Conservation (phyloP, 148 eudicot genomes). For the Nepenthes gracilis region DNA sequence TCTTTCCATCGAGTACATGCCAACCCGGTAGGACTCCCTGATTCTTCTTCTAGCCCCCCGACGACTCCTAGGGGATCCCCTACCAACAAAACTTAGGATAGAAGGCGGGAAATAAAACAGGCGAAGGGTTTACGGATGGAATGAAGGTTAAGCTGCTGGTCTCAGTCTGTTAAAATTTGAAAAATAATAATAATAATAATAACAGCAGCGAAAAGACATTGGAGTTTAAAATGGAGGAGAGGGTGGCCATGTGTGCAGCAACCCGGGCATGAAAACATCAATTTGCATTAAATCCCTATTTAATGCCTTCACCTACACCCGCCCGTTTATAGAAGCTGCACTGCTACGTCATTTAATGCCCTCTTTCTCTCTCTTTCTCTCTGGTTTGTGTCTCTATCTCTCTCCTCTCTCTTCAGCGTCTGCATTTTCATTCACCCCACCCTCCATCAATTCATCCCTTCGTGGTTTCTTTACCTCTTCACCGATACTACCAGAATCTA, state of each 20-base stretch:
- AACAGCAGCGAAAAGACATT: no score
- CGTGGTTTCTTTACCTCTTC: conserved; percentile 8
- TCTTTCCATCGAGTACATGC: no score
- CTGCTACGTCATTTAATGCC: conserved; percentile 20
- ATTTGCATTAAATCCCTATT: conserved; percentile 62
- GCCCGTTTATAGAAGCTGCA: conserved; percentile 28
- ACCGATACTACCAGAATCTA: neutral
- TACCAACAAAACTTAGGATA: no score
- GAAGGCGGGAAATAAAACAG: no score
- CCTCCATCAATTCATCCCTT: conserved; percentile 10
- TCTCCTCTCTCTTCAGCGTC: neutral
- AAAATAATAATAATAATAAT: no score
- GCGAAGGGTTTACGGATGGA: no score
- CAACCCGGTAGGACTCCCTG: no score
- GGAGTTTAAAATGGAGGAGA: conserved; percentile 3
- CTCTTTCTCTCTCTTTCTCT: conserved; percentile 15
- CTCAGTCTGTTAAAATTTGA: no score
- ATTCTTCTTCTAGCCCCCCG: no score
- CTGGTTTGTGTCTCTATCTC: conserved; percentile 6
- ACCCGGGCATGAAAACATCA: conserved; percentile 49
- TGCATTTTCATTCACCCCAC: conserved; percentile 8
- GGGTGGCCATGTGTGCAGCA: conserved; percentile 37
- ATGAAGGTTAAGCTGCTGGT: no score
- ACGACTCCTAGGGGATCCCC: no score
- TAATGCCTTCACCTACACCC: conserved; percentile 67